Conservation (phyloP, 345 rosid genomes). For the Citrus maxima region DNA sequence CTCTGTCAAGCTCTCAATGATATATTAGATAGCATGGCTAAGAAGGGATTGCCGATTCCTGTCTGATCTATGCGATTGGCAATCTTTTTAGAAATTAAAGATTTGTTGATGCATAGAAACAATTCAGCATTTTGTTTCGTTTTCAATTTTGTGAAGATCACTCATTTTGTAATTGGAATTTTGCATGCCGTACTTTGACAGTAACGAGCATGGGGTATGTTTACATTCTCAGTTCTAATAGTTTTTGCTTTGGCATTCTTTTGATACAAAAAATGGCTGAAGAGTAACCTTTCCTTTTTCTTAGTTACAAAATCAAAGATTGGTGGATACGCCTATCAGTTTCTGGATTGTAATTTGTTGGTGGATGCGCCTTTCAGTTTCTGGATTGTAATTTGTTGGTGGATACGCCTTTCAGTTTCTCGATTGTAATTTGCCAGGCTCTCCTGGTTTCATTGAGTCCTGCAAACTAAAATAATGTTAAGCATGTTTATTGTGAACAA, state of each 20-base stretch:
- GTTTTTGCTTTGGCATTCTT: not conserved
- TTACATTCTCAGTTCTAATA: not conserved
- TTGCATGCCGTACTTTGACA: not conserved
- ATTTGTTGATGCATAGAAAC: slow-evolving; percentile 4
- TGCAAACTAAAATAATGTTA: too few relatives aligned
- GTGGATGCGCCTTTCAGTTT: too few relatives aligned
- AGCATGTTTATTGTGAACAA: too few relatives aligned
- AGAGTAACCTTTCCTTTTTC: not conserved
- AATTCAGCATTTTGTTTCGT: not conserved
- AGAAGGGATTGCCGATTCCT: slow-evolving; percentile 84
- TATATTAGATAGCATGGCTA: slow-evolving; percentile 85
- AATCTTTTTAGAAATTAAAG: not conserved
- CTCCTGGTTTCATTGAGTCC: not conserved
- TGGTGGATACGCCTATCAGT: not conserved
- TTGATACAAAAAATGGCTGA: too few relatives aligned
- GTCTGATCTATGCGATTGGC: slow-evolving; percentile 38
- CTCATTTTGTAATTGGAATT: slow-evolving; percentile 4
- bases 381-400: not conserved
- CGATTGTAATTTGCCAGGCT: not conserved
- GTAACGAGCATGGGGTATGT: not conserved
- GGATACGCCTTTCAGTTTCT: not conserved
- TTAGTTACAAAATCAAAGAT: not conserved
- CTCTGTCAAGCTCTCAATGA: slow-evolving; percentile 93
- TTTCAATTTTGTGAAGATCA: not conserved
- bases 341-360: too few relatives aligned